A percentile compares a stretch with the other conserved stretches of the same genome.
phyloP scores from a whole-genome alignment of 495 filamentous ascomycete species.

The Neurospora sp. region DNA sequence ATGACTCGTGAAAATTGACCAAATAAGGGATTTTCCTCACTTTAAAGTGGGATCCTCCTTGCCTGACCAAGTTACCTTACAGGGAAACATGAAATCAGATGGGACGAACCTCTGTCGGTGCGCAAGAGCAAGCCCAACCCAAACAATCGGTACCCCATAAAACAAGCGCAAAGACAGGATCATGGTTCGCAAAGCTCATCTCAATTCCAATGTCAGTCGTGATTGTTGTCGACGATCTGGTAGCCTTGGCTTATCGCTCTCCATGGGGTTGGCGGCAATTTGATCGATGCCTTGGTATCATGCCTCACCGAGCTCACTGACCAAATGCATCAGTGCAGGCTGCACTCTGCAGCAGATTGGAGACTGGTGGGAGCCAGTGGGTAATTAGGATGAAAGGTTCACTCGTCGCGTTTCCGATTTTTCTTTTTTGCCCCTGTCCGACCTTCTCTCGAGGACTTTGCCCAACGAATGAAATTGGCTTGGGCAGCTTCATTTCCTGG shows the following conservation, averaged over 20 bases:
- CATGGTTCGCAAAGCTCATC: neutral
- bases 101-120: neutral
- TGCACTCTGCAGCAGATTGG: neutral
- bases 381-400: neutral
- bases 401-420: slow-evolving; percentile 10
- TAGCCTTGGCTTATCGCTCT: neutral
- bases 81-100: neutral
- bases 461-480: slow-evolving; percentile 10
- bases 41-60: neutral
- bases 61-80: neutral
- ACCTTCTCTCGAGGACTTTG: neutral
- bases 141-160: neutral
- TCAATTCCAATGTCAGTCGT: neutral
- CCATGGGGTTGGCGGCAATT: neutral
- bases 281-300: too few species aligned
- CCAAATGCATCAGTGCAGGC: neutral
- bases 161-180: neutral
- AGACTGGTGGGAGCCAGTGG: neutral
- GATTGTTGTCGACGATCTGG: neutral
- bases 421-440: slow-evolving; percentile 15
- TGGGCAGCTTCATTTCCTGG: slow-evolving; percentile 12
- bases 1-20: neutral
- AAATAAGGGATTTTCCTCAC: neutral
- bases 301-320: too few species aligned
- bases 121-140: neutral